A percentile compares a stretch with the other conserved stretches of the same genome.
Conservation (phyloP, 83 land plant species). For the Picea abies region DNA sequence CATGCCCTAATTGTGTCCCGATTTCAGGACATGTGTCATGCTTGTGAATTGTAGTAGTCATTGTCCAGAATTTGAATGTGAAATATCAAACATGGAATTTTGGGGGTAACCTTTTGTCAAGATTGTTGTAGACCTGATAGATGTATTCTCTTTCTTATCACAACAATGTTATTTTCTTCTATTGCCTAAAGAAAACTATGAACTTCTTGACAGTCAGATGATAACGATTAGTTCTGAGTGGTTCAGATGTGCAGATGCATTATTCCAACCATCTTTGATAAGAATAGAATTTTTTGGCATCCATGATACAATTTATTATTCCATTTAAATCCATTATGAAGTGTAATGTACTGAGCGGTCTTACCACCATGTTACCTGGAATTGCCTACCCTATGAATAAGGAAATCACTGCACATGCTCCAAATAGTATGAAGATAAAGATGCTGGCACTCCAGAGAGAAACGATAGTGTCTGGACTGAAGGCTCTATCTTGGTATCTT, state of each 20-base stretch:
- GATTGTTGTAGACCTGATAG: too few relatives aligned
- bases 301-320: conserved; percentile 10
- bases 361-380: conserved; percentile 68
- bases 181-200: conserved; percentile 36
- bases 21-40: too few relatives aligned
- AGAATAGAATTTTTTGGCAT: conserved; percentile 23
- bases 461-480: conserved; percentile 65
- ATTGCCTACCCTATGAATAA: conserved; percentile 73
- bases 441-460: conserved; percentile 75
- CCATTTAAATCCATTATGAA: conserved; percentile 16
- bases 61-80: too few relatives aligned
- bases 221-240: conserved; percentile 73
- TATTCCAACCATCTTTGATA: conserved; percentile 56
- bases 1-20: too few relatives aligned
- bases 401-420: conserved; percentile 65
- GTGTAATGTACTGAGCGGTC: conserved; percentile 47
- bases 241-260: conserved; percentile 59
- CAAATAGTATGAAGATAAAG: conserved; percentile 74
- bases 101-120: too few relatives aligned
- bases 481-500: conserved; percentile 23
- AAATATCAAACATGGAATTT: too few relatives aligned
- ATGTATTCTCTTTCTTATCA: too few relatives aligned
- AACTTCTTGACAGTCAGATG: conserved; percentile 68
- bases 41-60: too few relatives aligned
- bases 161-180: too few relatives aligned